Base-by-base conservation (phyloP, 495 filamentous ascomycete species). In the Bathelium albidoporum region DNA sequence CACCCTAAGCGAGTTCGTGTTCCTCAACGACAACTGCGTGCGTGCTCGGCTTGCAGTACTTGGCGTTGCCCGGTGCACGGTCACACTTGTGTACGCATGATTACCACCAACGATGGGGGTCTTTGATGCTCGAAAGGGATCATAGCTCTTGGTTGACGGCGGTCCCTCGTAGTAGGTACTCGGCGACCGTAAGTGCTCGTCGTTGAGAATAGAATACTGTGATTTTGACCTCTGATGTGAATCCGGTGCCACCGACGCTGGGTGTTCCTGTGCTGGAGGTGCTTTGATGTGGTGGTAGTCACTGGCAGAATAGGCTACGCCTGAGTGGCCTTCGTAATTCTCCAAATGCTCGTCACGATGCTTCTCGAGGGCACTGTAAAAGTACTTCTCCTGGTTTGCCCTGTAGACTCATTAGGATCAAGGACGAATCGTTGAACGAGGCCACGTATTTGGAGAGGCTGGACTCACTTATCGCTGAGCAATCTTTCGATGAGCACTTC, bases 381-480 rank as follows among this genome's bases (percentile, higher is more conserved):
- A 95, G 70, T 91, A 78, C 66, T 95, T 92, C 69, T 96, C 90
- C 36, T 95, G 88, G 63, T 93, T 97, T 1, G 80, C 78, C 65
- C 90, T 95, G 62, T 55, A 24, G 2, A 7, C 14, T 61, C 16
- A 41, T 67, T 44, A 64, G 62, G 53, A 59, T 9, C n/a, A n/a
- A n/a, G n/a, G n/a, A n/a, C n/a, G n/a, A n/a, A n/a, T n/a, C n/a
- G n/a, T n/a, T n/a, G n/a, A n/a, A n/a, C n/a, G n/a, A n/a, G n/a
- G n/a, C n/a, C n/a, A n/a, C n/a, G n/a, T n/a, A n/a, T n/a, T n/a
- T n/a, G n/a, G n/a, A n/a, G n/a, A n/a, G n/a, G n/a, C 49, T 20
- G 58, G 58, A 79, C 85, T 80, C 82, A 93, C 88, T 89, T 86
- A 14, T 85, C 75, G 62, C 78, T 83, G 31, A 85, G 71, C 2